A percentile compares a stretch with the other conserved stretches of the same genome.
Evolutionary conservation across 371 early-diverging fungal genomes (phyloP).

Genomic region (Zychaea mexicana): DNA sequence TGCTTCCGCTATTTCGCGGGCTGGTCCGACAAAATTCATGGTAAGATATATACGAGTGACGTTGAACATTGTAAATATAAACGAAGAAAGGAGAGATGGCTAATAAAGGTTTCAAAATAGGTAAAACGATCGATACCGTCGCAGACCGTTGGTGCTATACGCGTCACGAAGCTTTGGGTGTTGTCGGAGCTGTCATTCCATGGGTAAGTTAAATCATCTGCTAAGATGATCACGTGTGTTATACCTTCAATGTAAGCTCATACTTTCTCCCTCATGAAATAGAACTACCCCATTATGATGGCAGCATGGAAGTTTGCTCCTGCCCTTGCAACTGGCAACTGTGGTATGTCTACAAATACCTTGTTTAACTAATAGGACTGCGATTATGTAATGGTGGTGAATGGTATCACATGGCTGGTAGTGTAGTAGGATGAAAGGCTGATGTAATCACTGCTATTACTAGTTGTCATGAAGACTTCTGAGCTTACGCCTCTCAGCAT

Average conservation of each 20-base stretch:
- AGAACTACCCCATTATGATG: slow-evolving; percentile 48
- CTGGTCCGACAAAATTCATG: slow-evolving; percentile 71
- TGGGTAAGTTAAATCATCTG: slow-evolving; percentile 24
- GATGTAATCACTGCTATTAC: not conserved
- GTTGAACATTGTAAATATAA: not conserved
- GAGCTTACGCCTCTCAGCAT: slow-evolving; percentile 58
- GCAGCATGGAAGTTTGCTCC: slow-evolving; percentile 91
- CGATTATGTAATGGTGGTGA: not conserved
- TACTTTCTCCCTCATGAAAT: not conserved
- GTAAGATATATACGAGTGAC: not conserved
- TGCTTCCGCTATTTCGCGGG: slow-evolving; percentile 83
- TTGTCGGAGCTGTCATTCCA: slow-evolving; percentile 76
- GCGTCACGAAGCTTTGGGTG: slow-evolving; percentile 78
- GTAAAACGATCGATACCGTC: slow-evolving; percentile 47
- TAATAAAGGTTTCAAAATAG: not conserved
- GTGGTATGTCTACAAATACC: too few relatives aligned
- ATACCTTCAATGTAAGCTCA: too few relatives aligned
- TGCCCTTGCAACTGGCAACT: slow-evolving; percentile 76
- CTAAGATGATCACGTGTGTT: too few relatives aligned
- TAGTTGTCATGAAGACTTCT: slow-evolving; percentile 60
- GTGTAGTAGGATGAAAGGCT: too few relatives aligned
- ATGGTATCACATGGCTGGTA: too few relatives aligned
- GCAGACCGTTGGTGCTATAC: slow-evolving; percentile 63
- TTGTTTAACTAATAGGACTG: too few relatives aligned
- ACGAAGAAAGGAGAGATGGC: too few relatives aligned